Evolutionary conservation across 108 stramenopile genomes (phyloP).

Genomic region (Cylindrotheca closterium): DNA sequence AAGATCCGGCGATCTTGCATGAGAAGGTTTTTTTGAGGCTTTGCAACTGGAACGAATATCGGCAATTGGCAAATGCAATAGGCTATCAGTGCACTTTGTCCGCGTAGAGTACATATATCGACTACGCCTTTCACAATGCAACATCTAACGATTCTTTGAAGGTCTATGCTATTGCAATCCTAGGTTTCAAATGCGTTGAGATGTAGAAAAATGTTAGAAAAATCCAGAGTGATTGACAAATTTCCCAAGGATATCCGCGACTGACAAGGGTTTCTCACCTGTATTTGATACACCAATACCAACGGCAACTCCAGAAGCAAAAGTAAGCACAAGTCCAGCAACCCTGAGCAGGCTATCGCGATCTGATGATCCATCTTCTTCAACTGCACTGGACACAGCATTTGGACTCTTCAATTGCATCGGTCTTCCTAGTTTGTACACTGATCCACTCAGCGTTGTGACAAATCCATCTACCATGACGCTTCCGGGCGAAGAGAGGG

Average conservation of each 20-base stretch:
- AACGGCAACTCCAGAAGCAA: conserved; percentile 28
- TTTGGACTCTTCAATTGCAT: conserved; percentile 15
- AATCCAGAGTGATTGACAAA: too few relatives aligned
- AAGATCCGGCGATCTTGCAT: too few relatives aligned
- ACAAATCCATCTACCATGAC: conserved; percentile 13
- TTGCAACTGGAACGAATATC: too few relatives aligned
- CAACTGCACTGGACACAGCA: background rate
- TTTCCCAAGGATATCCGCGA: conserved; percentile 34
- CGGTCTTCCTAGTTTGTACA: conserved; percentile 24
- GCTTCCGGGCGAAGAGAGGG: conserved; percentile 18
- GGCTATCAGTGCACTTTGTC: conserved; percentile 10
- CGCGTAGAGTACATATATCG: too few relatives aligned
- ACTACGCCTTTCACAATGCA: too few relatives aligned
- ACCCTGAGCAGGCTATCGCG: conserved; percentile 18
- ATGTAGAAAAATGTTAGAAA: too few relatives aligned
- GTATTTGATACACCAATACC: conserved; percentile 8
- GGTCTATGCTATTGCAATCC: too few relatives aligned
- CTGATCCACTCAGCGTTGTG: conserved; percentile 31
- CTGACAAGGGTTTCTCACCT: conserved; percentile 2
- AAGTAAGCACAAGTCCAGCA: conserved; percentile 14
- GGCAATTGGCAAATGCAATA: conserved; percentile 9
- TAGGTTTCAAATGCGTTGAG: too few relatives aligned
- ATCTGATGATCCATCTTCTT: conserved; percentile 18
- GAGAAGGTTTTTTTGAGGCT: too few relatives aligned
- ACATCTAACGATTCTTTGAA: background rate